Percentiles rank a stretch among this genome's conserved stretches.
Evolutionary conservation across 2,329 filamentous ascomycete genomes (phyloP).

Genomic region (Pezicula carpinea): DNA sequence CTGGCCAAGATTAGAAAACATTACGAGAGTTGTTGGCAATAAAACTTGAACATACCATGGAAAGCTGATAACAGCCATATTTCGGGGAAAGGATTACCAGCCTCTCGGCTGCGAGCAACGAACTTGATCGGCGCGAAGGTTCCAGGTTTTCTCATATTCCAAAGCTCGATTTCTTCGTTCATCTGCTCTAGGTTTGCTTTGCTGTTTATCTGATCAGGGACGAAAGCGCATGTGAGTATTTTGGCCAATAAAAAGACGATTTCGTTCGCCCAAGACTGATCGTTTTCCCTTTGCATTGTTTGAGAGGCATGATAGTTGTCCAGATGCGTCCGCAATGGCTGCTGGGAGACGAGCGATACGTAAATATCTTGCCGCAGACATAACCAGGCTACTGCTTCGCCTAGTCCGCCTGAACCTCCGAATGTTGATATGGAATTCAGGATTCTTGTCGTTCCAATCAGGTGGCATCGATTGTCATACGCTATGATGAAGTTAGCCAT

Average conservation of each 20-base stretch:
- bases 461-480: slow-evolving; percentile 1
- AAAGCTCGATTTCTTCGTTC: not conserved
- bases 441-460: slow-evolving; percentile 1
- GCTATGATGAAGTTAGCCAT: not conserved
- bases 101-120: not conserved
- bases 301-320: not conserved
- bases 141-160: not conserved
- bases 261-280: not conserved
- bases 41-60: not conserved
- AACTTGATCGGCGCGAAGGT: not conserved
- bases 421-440: not conserved
- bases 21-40: no score
- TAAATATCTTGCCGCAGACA: slow-evolving; percentile 1
- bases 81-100: not conserved
- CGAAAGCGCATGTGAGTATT: not conserved
- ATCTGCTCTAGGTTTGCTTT: not conserved
- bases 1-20: not conserved
- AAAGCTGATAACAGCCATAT: not conserved
- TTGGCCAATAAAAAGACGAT: not conserved
- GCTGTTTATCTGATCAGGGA: not conserved
- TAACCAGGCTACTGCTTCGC: not conserved
- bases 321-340: not conserved
- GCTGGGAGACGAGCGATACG: not conserved
- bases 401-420: not conserved
- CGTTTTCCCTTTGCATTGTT: not conserved